Conservation (phyloP, 306 rosid genomes). For the Rosa chinensis region DNA sequence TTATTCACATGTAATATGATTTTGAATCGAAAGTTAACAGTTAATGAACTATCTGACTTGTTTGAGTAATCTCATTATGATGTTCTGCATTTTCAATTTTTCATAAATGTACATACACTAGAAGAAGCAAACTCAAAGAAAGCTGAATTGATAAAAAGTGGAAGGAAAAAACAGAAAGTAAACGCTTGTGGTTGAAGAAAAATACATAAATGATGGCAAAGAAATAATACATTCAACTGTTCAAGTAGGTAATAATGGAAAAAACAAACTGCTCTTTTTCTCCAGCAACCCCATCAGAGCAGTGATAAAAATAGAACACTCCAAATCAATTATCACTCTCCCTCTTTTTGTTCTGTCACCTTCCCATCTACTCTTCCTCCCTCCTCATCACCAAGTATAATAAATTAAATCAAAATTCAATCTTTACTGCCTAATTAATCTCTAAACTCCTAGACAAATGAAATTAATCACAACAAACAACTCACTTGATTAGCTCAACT, state of each 20-base stretch:
- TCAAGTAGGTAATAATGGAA: slow-evolving; percentile 20
- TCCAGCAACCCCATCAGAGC: slow-evolving; percentile 35
- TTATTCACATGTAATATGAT: background rate
- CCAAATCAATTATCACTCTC: slow-evolving; percentile 28
- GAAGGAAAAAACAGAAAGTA: background rate
- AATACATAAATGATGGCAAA: slow-evolving; percentile 27
- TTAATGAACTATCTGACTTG: background rate
- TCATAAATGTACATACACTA: too few species aligned
- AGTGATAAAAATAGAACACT: slow-evolving; percentile 28
- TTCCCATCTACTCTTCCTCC: slow-evolving; percentile 27
- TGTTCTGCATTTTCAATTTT: background rate
- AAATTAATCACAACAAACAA: slow-evolving; percentile 11
- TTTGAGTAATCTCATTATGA: background rate
- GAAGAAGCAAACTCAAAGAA: background rate
- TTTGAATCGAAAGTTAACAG: background rate
- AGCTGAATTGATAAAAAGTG: background rate
- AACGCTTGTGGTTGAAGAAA: slow-evolving; percentile 40
- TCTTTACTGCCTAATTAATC: slow-evolving; percentile 38
- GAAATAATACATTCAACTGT: slow-evolving; percentile 15
- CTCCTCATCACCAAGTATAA: slow-evolving; percentile 32
- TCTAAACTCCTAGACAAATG: slow-evolving; percentile 24
- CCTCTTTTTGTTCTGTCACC: slow-evolving; percentile 1
- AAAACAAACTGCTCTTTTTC: slow-evolving; percentile 30
- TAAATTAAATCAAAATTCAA: slow-evolving; percentile 35
- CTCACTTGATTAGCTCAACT: background rate